Percentiles rank a stretch among this genome's conserved stretches.
phyloP scores from a whole-genome alignment of 208 protist genomes.

The Wallacemonas sp. region DNA sequence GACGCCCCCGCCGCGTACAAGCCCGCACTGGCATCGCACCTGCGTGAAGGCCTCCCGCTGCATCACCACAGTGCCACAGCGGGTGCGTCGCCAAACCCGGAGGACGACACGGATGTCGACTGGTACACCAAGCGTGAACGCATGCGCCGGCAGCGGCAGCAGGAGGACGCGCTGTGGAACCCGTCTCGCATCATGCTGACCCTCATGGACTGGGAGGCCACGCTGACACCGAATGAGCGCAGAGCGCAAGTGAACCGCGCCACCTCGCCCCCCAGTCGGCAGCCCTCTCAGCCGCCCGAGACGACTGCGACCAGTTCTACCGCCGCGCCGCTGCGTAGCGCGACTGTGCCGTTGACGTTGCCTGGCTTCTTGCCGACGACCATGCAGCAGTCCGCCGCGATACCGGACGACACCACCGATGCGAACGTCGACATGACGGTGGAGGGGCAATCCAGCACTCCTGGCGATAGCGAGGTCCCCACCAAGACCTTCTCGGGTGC shows the following conservation, averaged over 20 bases:
- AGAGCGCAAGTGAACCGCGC: constrained; percentile 6
- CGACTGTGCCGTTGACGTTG: too few relatives aligned
- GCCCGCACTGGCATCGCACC: background rate
- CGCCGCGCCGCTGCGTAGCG: too few relatives aligned
- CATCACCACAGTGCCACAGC: too few relatives aligned
- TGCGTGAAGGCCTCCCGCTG: constrained; percentile 4
- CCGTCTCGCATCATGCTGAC: constrained; percentile 76
- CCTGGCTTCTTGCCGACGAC: background rate
- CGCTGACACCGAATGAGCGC: constrained; percentile 5
- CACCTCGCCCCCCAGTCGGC: background rate
- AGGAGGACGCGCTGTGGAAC: constrained; percentile 51
- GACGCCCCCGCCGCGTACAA: constrained; percentile 12
- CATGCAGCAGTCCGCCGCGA: background rate
- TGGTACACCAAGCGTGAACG: constrained; percentile 55
- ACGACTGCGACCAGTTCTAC: background rate
- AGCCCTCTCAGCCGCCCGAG: background rate
- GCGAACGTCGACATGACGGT: background rate
- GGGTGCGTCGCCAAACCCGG: too few relatives aligned
- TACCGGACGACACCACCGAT: background rate
- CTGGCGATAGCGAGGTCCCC: too few relatives aligned
- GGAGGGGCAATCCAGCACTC: too few relatives aligned
- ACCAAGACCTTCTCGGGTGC: background rate
- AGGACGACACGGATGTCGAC: constrained; percentile 20
- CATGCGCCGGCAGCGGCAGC: constrained; percentile 36
- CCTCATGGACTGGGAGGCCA: constrained; percentile 69